Conservation (phyloP, 2,329 filamentous ascomycete genomes). For the Alternaria brassicicola region DNA sequence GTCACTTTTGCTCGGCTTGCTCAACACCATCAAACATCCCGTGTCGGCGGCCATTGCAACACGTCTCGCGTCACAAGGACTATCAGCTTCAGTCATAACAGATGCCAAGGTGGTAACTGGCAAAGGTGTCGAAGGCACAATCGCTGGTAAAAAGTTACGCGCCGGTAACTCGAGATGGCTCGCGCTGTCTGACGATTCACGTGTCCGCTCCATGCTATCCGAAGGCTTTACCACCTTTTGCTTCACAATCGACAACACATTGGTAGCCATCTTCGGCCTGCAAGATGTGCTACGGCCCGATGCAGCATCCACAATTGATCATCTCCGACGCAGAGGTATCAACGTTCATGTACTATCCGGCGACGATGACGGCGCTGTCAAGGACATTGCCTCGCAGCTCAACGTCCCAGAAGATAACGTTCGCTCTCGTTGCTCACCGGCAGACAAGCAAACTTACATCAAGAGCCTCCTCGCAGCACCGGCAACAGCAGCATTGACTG, state of each 20-base stretch:
- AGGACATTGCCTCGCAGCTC: conserved; percentile 49
- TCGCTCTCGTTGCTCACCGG: conserved; percentile 57
- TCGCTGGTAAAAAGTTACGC: conserved; percentile 39
- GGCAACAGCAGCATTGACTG: not conserved
- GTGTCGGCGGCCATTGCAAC: conserved; percentile 57
- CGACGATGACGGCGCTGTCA: conserved; percentile 59
- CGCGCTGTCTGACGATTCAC: conserved; percentile 50
- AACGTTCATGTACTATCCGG: conserved; percentile 63
- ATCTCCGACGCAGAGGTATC: conserved; percentile 57
- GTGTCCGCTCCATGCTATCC: conserved; percentile 42
- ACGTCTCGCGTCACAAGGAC: conserved; percentile 46
- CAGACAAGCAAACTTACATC: conserved; percentile 62
- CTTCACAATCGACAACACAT: conserved; percentile 56
- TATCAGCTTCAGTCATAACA: conserved; percentile 8
- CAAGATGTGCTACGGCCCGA: conserved; percentile 57
- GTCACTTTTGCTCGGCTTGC: conserved; percentile 47
- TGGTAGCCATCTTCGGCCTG: conserved; percentile 59
- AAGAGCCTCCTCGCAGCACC: conserved; percentile 27
- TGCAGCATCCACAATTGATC: conserved; percentile 57
- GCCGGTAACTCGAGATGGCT: conserved; percentile 60
- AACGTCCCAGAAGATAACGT: conserved; percentile 50
- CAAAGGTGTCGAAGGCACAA: conserved; percentile 52
- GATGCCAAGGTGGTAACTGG: conserved; percentile 49
- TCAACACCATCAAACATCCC: conserved; percentile 56
- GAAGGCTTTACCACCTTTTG: conserved; percentile 54